Base-by-base conservation (phyloP, 345 rosid genomes). In the Camelina laxa region DNA sequence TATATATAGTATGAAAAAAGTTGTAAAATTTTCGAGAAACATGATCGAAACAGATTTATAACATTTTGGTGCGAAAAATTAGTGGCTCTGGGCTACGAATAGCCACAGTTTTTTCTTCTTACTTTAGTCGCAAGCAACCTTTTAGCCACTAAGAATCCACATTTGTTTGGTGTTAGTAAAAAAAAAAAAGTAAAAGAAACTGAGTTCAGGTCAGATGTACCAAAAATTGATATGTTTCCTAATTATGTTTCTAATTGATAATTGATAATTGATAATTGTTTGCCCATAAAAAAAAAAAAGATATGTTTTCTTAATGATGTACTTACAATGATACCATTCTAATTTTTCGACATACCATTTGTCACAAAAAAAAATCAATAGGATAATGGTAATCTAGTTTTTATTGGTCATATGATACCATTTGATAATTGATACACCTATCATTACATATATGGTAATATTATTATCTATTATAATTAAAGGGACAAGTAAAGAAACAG, bases 271-370 rank as follows among this genome's bases (percentile, higher is more conserved):
- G 27, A 24, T 24, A 24, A 0, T 24, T 24, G 30, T 24, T 24
- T 24, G 30, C 30, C 30, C 30, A 4, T n/a, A n/a, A n/a, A 24
- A 24, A 24, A 24, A 2, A 24, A 24, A 8, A 8, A 14, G 15
- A 63, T 63, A 63, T 44, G 22, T 63, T 63, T 63, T 63, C 54
- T 38, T 63, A 21, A 63, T 24, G 17, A 24, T 44, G 36, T 55
- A 14, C 8, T 13, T 6, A 22, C 36, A 13, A 22, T 62, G 21
- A 62, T 42, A 16, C 21, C 53, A 48, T 48, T 48, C 21, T 45
- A 15, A 1, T 45, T n/a, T 15, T 45, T 15, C 3, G 15, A 45
- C 9, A n/a, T n/a, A 45, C 51, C 21, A 48, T 48, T 48, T 16
- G 21, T 16, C 8, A 48, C 8, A 8, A 24, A 24, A 7, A 16